Evolutionary conservation across 345 rosid species (phyloP).

Genomic region (Bretschneidera sinensis): DNA sequence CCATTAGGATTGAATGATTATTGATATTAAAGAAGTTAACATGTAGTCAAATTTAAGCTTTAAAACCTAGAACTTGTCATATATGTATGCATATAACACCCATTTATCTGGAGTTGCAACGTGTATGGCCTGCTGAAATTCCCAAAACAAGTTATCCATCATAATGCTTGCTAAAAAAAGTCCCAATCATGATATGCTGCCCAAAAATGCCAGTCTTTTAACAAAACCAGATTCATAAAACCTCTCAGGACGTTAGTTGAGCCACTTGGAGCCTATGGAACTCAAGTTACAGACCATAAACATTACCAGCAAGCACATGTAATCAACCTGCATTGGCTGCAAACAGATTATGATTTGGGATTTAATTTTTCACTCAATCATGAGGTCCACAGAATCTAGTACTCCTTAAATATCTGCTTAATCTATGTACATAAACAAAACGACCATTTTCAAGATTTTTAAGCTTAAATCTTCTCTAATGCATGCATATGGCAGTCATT

Average conservation of each 20-base stretch:
- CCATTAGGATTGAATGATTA: constrained; percentile 10
- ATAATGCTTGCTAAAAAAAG: neutral
- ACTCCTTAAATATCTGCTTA: neutral
- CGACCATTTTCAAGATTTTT: neutral
- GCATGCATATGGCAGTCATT: neutral
- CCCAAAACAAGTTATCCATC: neutral
- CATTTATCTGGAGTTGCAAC: neutral
- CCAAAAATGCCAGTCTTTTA: neutral
- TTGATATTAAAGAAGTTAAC: constrained; percentile 10
- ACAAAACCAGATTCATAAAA: neutral
- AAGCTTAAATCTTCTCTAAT: neutral
- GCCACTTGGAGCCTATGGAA: neutral
- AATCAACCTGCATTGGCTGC: neutral
- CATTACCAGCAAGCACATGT: neutral
- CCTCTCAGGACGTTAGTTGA: neutral
- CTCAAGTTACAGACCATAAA: neutral
- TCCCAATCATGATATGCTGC: neutral
- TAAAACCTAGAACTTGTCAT: neutral
- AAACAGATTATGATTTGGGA: neutral
- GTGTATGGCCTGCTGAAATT: no score
- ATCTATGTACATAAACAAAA: neutral
- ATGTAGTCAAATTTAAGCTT: neutral
- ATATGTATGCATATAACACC: constrained; percentile 2
- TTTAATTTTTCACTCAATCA: neutral
- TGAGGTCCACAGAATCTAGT: neutral